Base-by-base conservation (phyloP, 768 basidiomycete species). In the Trametes elegans region DNA sequence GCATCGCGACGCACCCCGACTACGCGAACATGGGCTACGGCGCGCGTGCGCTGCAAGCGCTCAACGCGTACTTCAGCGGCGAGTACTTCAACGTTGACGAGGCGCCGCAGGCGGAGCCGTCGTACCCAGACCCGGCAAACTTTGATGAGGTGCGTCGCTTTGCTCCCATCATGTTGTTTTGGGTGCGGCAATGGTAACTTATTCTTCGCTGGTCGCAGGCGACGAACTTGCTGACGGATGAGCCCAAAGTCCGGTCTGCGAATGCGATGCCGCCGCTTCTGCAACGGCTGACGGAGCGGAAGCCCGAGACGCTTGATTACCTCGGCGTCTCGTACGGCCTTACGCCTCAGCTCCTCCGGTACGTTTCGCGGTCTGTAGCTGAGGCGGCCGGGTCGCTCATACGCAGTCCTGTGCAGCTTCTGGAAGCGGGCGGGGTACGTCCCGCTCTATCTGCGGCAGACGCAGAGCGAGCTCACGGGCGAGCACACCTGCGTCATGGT, bases 11-110 rank as follows among this genome's bases (percentile, higher is more conserved):
- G 27, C 94, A 97, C 73, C 97, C 97, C 0, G 95, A 98, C 68
- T 96, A 96, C 66, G 84, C 90, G 34, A 88, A 84, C 63, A 98
- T 98, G 95, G 96, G 97, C 10, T 98, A 98, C 66, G 97, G 97
- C 5, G 84, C 89, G 18, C 81, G 93, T 35, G 92, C 97, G 2
- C 71, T 99, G 45, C 80, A 95, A 59, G 84, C 86, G 0, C 76
- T 99, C 45, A 92, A 93, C 64, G 78, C 87, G 13, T 98, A 93
- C 72, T 98, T 93, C 72, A 88, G 86, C 57, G 97, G 96, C 18
- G 93, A 98, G 69, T 85, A 91, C 65, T 87, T 92, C 73, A 90
- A 86, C 63, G 68, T 98, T 18, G 85, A 93, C 62, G 97, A 98
- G 69, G 73, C 76, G 2, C 68, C 74, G 4, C 65, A 69, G 57